These are phyloP conservation scores for Andrographis paniculata DNA, from an alignment of 305 asterid genomes.

Conservation along the genomic window DNA sequence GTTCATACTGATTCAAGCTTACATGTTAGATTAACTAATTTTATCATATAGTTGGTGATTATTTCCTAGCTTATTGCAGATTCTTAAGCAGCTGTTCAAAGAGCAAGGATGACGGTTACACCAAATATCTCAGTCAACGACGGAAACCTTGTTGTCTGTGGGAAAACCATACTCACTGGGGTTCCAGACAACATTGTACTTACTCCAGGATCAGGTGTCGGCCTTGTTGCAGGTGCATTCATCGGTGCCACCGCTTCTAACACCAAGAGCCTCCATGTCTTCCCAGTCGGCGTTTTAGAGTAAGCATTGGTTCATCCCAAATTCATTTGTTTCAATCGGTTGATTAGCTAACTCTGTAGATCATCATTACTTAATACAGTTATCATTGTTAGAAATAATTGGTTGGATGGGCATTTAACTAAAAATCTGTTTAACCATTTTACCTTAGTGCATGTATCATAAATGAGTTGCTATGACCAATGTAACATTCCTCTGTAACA, in stretches of 20 bases:
- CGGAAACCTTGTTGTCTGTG: constrained; percentile 84
- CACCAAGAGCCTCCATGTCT: constrained; percentile 73
- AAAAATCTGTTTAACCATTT: background rate
- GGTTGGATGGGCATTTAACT: background rate
- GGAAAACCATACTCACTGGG: constrained; percentile 75
- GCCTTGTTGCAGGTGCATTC: constrained; percentile 78
- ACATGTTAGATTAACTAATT: background rate
- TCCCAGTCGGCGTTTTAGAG: constrained; percentile 89
- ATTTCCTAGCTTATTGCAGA: constrained; percentile 16
- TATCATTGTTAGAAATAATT: background rate
- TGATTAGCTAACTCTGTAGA: background rate
- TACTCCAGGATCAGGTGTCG: constrained; percentile 72
- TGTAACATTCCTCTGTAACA: constrained; percentile 17
- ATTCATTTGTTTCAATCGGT: background rate
- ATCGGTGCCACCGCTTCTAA: constrained; percentile 79
- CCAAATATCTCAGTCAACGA: constrained; percentile 71
- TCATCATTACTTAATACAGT: background rate
- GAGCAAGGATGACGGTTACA: constrained; percentile 63
- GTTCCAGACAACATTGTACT: constrained; percentile 78
- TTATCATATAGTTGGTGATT: background rate
- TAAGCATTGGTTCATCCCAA: constrained; percentile 26
- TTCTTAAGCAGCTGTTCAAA: constrained; percentile 20
- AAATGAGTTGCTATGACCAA: too few species aligned
- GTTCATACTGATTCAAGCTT: background rate
- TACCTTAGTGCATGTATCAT: too few species aligned